Base-by-base conservation (phyloP, 2,329 filamentous ascomycete species). In the Hymenoscyphus fraxineus region DNA sequence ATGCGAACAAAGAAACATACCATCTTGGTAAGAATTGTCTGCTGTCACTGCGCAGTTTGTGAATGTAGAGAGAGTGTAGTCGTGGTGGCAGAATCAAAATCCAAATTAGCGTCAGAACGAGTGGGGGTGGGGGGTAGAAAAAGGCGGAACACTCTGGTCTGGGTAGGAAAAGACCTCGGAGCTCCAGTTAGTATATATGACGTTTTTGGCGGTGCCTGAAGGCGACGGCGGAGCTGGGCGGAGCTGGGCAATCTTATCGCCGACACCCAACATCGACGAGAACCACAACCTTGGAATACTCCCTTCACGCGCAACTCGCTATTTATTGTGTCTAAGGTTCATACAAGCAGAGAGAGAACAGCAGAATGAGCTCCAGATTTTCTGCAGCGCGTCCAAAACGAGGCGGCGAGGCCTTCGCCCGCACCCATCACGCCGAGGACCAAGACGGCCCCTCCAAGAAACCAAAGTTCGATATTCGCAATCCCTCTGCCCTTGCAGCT, bases 391-490 rank as follows among this genome's bases (percentile, higher is more conserved):
- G 92, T 44, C 92, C 92, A 10, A 96, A 94, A 79, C 89, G 93
- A 69, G 89, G 86, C 4, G 91, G 89, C 72, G 93, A 97, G 79
- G 86, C 88, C 71, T 96, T 91, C 75, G 87, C 89, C 56, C 88
- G 91, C 64, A 87, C 86, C 19, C 87, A 94, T 76, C 88, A 91
- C 73, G 80, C 84, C 69, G 83, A 87, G 62, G 78, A 79, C 59
- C 77, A 79, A 61, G 74, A 73, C 44, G 76, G 76, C 60, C 81
- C 83, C 59, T 79, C 82, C 38, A 96, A 96, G 76, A 93, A 93
- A 74, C 90, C 92, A 65, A 92, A 91, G 73, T 99, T 99, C 78
- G 95, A 99, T 77, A 82, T 95, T 61, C 92, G 95, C 69, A 98
- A 99, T 75, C 95, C 95, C 2, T 97, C 93, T 16, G 93, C 91